Percentiles rank a stretch among this genome's conserved stretches.
Conservation (phyloP, 169 alveolate genomes). For the Amoebophrya sp. region DNA sequence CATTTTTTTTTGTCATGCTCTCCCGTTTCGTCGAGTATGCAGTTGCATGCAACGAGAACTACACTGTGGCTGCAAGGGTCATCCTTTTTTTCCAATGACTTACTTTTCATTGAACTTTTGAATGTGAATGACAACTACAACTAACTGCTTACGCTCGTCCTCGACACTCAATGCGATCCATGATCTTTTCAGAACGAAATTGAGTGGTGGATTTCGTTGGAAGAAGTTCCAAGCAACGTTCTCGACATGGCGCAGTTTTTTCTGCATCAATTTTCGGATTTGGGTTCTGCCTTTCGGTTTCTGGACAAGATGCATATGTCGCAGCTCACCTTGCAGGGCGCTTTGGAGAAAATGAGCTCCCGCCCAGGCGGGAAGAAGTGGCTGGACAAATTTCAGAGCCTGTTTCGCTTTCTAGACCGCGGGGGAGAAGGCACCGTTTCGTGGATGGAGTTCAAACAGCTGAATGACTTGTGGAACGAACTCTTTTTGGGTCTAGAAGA, state of each 20-base stretch:
- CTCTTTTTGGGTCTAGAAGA: background rate
- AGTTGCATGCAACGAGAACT: no score
- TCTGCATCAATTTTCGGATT: background rate
- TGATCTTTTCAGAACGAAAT: background rate
- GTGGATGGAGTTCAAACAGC: slow-evolving; percentile 7
- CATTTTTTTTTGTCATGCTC: no score
- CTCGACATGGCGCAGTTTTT: slow-evolving; percentile 6
- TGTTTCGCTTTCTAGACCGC: background rate
- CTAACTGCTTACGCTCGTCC: no score
- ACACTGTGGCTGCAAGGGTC: no score
- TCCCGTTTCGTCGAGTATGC: no score
- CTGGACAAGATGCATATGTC: background rate
- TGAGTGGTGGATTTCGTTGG: slow-evolving; percentile 9
- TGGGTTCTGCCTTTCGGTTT: background rate
- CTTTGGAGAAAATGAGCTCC: background rate
- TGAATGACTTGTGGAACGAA: background rate
- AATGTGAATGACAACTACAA: no score
- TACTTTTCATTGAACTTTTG: no score
- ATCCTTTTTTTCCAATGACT: no score
- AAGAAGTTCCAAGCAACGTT: background rate
- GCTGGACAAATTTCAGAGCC: background rate
- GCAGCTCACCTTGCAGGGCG: background rate
- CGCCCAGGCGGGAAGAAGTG: background rate
- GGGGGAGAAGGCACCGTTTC: background rate
- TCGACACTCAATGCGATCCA: no score